Evolutionary conservation across 441 rosid genomes (phyloP), one percentile per base, ranked within the genome.

Genomic region (Erodium moschatum): DNA sequence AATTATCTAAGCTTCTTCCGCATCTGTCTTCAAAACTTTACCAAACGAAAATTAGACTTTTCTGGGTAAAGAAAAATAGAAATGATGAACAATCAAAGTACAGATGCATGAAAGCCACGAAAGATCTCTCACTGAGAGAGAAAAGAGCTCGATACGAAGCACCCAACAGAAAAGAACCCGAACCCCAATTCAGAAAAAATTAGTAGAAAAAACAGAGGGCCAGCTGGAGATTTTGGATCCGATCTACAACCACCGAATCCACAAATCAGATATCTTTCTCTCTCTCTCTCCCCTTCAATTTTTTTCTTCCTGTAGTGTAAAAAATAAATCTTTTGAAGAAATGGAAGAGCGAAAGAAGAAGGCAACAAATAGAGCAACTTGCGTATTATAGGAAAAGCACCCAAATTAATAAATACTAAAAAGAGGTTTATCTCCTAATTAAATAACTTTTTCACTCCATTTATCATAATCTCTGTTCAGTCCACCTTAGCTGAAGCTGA

Each of bases 351-450:
- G 75, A 71, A 73, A 69, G 67, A 72, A 44, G 67, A 7, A 60
- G 54, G 46, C 67, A 64, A 54, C 12, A 31, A 31, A 50, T 7
- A 7, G 21, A 73, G 27, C 68, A 52, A 52, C 79, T 72, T 68
- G 75, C 77, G 76, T 74, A 46, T 66, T 74, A 76, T 46, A 69
- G 79, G 62, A 66, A 73, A 68, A 68, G 70, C 52, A 50, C 61
- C 35, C 13, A 12, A 18, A 46, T 13, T n/a, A 64, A 52, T 60
- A 6, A 66, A 63, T 66, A 74, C 58, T 44, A 13, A 4, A 42
- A 31, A 38, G 11, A n/a, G 29, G 38, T 20, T 19, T 12, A 35
- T 16, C 29, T 73, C 52, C 27, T 64, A 52, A n/a, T 65, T 20
- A 60, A 15, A 58, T 31, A 60, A 21, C 19, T 69, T 60, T 7